Evolutionary conservation across 2,329 filamentous ascomycete genomes (phyloP), one percentile per base, ranked within the genome.

Genomic region (Ophiosphaerella korrae): DNA sequence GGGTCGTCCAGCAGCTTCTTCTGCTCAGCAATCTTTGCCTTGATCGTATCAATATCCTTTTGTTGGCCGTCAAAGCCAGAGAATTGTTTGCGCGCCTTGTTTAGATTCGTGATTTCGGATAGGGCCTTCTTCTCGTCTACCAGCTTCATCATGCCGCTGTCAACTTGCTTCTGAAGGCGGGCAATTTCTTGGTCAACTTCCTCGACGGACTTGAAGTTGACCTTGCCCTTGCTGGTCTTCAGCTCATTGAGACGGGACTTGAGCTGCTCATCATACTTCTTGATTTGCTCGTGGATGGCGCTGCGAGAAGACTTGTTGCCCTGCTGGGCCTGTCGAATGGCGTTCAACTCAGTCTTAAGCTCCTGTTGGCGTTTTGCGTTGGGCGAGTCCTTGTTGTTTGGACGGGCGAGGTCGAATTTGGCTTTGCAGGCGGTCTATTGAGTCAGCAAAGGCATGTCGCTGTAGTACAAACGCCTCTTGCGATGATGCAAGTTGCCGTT

Each of bases 121-220:
- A 97, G 82, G 7, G 90, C 87, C 84, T 97, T 97, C 82, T 91
- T 95, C 84, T 97, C 94, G 66, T 99, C 94, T 9, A 97, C 94
- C 44, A 99, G 81, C 79, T 92, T 96, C 88, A 99, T 92, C 73
- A 84, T 88, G 59, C 93, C 93, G 32, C 86, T 84, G 74, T 96
- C 90, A 64, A 97, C 92, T 73, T 93, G 84, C 76, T 88, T 88
- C 62, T 96, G 90, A 46, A 97, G 85, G 45, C 82, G 81, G 53
- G 84, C 83, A 65, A 97, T 94, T 76, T 94, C 86, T 57, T 82
- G 82, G 74, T 97, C 91, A 60, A 99, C 80, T 57, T 97, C 94
- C 50, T 96, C 92, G 47, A 85, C 84, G 64, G 81, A 91, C 84
- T 94, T 96, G 85, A 88, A 97, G 45, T 85, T 80, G 54, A 95